Conservation (phyloP, 257 asterid species). For the Cynanchum wilfordii region DNA sequence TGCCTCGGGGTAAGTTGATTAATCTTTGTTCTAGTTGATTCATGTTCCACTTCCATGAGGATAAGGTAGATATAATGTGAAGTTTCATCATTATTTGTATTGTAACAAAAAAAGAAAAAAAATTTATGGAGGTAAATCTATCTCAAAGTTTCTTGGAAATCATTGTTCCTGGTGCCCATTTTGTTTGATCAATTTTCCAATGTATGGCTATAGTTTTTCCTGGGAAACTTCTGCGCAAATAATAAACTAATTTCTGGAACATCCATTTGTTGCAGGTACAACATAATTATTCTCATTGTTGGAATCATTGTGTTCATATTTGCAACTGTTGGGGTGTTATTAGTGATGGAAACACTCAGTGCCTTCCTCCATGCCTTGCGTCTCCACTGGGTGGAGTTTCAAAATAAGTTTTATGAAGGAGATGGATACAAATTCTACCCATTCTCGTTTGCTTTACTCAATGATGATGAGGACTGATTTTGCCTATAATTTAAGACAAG, state of each 20-base stretch:
- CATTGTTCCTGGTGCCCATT: neutral
- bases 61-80: neutral
- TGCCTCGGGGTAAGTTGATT: constrained; percentile 82
- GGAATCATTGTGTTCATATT: constrained; percentile 69
- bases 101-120: neutral
- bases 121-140: neutral
- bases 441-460: constrained; percentile 53
- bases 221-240: neutral
- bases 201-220: neutral
- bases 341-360: constrained; percentile 97
- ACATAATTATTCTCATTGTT: constrained; percentile 53
- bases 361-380: constrained; percentile 95
- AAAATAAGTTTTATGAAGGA: constrained; percentile 93
- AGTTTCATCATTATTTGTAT: neutral
- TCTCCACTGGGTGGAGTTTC: constrained; percentile 98
- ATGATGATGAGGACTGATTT: constrained; percentile 66
- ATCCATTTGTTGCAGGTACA: constrained; percentile 49
- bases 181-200: neutral
- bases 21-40: constrained; percentile 2
- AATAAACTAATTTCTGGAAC: neutral
- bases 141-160: neutral
- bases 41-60: neutral
- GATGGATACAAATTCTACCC: constrained; percentile 93
- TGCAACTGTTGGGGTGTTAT: constrained; percentile 88
- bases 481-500: neutral